Percentiles rank a stretch among this genome's conserved stretches.
Evolutionary conservation across 31 red algal genomes (phyloP).

Genomic region (Odonthalia washingtoniensis): DNA sequence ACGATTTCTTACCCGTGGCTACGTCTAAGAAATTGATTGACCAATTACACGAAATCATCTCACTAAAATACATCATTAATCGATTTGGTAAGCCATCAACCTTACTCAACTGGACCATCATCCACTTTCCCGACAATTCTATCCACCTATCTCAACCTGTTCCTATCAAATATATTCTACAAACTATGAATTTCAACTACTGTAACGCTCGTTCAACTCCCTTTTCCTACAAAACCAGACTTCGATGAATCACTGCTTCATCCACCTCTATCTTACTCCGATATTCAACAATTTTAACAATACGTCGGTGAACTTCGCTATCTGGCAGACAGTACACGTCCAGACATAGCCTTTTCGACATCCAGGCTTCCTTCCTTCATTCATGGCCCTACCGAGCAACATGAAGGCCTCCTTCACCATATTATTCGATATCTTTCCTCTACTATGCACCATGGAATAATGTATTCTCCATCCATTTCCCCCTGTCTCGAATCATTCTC

Average conservation of each 20-base stretch:
- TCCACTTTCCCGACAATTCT: not conserved
- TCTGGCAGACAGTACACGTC: constrained; percentile 15
- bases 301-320: not conserved
- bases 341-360: not conserved
- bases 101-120: constrained; percentile 23
- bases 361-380: constrained; percentile 8
- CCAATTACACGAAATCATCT: not conserved
- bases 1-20: no score
- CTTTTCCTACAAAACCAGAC: not conserved
- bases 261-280: not conserved
- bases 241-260: not conserved
- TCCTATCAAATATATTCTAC: not conserved
- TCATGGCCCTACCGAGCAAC: not conserved
- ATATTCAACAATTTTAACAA: not conserved
- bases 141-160: constrained; percentile 19
- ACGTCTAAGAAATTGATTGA: not conserved
- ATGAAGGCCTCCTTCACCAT: not conserved
- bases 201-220: not conserved
- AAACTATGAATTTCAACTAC: not conserved
- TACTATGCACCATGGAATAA: no score
- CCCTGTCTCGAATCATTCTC: no score
- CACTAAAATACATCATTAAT: not conserved
- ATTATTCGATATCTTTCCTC: constrained; percentile 9
- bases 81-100: not conserved
- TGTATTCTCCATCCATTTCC: no score